Conservation (phyloP, 2,329 filamentous ascomycete genomes). For the Scopulariopsis brevicaulis region DNA sequence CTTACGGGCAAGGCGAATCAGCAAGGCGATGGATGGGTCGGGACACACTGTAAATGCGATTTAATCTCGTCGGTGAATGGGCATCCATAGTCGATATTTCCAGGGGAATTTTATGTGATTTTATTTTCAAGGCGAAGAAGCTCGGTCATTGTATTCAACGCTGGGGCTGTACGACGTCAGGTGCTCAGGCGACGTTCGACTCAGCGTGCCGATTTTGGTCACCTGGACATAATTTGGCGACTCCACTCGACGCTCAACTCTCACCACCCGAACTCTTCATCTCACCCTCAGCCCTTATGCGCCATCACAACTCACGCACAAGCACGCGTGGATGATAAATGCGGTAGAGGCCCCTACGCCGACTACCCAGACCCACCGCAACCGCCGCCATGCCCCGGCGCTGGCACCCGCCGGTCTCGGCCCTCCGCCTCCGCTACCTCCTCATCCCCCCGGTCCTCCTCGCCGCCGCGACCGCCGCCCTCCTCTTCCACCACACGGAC, state of each 20-base stretch:
- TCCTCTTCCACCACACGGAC: constrained; percentile 33
- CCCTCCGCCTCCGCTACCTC: constrained; percentile 39
- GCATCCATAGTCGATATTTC: too few relatives aligned
- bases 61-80: too few relatives aligned
- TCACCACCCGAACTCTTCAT: neutral
- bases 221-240: neutral
- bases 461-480: constrained; percentile 25
- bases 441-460: constrained; percentile 36
- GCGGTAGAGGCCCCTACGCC: neutral
- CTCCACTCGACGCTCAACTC: neutral
- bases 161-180: neutral
- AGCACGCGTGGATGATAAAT: neutral
- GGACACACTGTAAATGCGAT: too few relatives aligned
- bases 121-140: too few relatives aligned
- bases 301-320: neutral
- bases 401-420: constrained; percentile 33
- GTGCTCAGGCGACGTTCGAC: neutral
- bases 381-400: constrained; percentile 5
- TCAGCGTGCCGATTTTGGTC: neutral
- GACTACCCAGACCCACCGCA: neutral
- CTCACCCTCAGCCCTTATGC: neutral
- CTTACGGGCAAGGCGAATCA: neutral
- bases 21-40: too few relatives aligned
- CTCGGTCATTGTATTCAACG: too few relatives aligned
- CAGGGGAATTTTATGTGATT: too few relatives aligned